phyloP scores from a whole-genome alignment of 352 stramenopile species.

The Phytophthora constricta region DNA sequence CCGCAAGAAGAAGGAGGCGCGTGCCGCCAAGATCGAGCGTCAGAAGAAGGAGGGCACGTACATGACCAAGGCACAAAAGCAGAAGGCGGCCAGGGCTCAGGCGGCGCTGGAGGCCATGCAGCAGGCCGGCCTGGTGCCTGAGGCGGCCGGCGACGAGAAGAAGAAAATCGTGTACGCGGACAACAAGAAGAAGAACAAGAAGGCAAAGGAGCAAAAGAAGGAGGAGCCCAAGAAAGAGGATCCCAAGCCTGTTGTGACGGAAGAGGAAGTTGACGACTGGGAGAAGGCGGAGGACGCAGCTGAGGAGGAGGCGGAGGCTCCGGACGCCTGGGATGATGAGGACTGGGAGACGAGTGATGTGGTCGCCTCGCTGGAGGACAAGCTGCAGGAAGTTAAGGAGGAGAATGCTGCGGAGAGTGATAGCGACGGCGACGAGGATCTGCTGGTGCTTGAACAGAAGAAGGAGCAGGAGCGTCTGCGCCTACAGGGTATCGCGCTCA shows the following conservation, averaged over 20 bases:
- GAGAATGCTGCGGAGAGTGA: constrained; percentile 43
- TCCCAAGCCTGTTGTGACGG: constrained; percentile 40
- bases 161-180: constrained; percentile 93
- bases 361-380: constrained; percentile 80
- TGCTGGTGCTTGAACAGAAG: constrained; percentile 94
- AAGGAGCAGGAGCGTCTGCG: constrained; percentile 94
- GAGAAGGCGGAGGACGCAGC: constrained; percentile 58
- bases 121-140: constrained; percentile 87
- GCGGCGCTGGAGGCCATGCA: constrained; percentile 93
- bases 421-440: constrained; percentile 93
- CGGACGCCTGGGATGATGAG: constrained; percentile 85
- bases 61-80: constrained; percentile 99
- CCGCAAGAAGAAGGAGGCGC: constrained; percentile 86
- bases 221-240: constrained; percentile 45
- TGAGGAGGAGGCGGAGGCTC: constrained; percentile 60
- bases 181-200: constrained; percentile 88
- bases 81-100: constrained; percentile 91
- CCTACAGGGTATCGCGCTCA: constrained; percentile 93
- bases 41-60: constrained; percentile 98
- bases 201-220: constrained; percentile 37
- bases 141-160: constrained; percentile 73
- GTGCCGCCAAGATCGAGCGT: constrained; percentile 89
- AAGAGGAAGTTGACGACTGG: constrained; percentile 74
- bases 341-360: constrained; percentile 85
- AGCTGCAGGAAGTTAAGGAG: constrained; percentile 68